Conservation (phyloP, 768 basidiomycete species). For the Mycena kentingensis region DNA sequence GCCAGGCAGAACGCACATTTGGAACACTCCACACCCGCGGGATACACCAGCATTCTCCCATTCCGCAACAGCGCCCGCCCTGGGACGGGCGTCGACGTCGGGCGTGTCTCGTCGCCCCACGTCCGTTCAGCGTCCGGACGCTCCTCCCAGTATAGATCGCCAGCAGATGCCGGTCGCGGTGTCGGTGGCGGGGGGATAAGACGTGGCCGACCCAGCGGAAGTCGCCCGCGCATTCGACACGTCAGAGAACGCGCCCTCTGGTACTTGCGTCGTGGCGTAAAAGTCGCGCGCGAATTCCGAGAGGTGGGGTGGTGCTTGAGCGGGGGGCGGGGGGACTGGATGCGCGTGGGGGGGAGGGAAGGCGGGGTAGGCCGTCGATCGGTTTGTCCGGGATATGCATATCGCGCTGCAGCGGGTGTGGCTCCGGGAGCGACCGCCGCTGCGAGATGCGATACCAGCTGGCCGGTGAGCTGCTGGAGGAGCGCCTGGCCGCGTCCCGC, state of each 20-base stretch:
- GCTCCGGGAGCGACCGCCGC: constrained; percentile 4
- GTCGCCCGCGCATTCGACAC: constrained; percentile 4
- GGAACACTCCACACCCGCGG: constrained; percentile 56
- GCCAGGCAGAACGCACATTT: constrained; percentile 55
- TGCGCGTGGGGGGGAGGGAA: constrained; percentile 18
- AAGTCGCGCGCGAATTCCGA: constrained; percentile 70
- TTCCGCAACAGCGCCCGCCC: constrained; percentile 69
- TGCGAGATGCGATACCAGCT: background rate
- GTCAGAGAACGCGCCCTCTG: constrained; percentile 6
- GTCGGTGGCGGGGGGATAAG: constrained; percentile 39
- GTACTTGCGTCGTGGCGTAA: constrained; percentile 46
- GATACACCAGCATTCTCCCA: constrained; percentile 71
- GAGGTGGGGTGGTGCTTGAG: constrained; percentile 12
- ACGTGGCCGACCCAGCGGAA: constrained; percentile 1
- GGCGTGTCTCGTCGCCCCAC: constrained; percentile 55
- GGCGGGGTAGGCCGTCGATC: constrained; percentile 5
- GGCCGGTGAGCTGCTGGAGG: constrained; percentile 21
- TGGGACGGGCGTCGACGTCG: constrained; percentile 61
- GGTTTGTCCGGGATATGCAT: constrained; percentile 26
- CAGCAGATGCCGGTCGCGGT: constrained; percentile 26
- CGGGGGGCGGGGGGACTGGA: constrained; percentile 7
- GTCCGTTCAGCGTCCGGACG: too few relatives aligned
- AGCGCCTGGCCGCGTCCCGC: constrained; percentile 8
- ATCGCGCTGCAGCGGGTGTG: background rate
- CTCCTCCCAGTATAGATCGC: too few relatives aligned